Base-by-base conservation (phyloP, 441 rosid genomes). In the Isatis lusitanica region DNA sequence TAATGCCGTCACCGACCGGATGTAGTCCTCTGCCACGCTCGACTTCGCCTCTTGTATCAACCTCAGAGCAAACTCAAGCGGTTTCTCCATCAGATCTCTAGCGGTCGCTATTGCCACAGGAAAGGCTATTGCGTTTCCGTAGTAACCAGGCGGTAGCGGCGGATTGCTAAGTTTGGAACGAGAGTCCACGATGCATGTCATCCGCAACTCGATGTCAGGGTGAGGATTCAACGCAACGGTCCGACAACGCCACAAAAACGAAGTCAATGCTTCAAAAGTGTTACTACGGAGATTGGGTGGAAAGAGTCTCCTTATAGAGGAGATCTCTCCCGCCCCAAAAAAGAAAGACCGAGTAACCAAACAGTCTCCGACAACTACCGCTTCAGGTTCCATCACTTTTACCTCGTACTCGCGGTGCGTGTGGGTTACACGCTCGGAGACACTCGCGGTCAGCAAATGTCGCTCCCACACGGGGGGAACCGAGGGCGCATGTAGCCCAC, bases 221-320 rank as follows among this genome's bases (percentile, higher is more conserved):
- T 82, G 79, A 3, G 81, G 85, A 13, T 52, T 77, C 52, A 88
- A 62, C 0, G 95, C 85, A 2, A 69, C 21, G 0, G 88, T 85
- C 0, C 91, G 87, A 51, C 85, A 84, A 8, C 79, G 85, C 93
- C 93, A 90, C 8, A 90, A 56, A 50, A 78, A 85, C 15, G 96
- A 87, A 0, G 88, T 75, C 2, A 88, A 15, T 0, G 81, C 46
- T 47, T 88, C 91, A 18, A 80, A 80, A 1, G 67, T 60, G 17
- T 91, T 70, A 17, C 36, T 60, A 2, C 24, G 75, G 39, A 83
- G 83, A 47, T 74, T 71, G 0, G 51, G 24, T 0, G 87, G 86
- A 7, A 68, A 62, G 42, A 57, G 61, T 3, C 36, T 47, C 2
- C 83, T 59, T 30, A 88, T 68, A 4, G 81, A 44, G 0, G 84